Evolutionary conservation across 2,329 filamentous ascomycete species (phyloP).

Genomic region (Teratosphaeria nubilosa): DNA sequence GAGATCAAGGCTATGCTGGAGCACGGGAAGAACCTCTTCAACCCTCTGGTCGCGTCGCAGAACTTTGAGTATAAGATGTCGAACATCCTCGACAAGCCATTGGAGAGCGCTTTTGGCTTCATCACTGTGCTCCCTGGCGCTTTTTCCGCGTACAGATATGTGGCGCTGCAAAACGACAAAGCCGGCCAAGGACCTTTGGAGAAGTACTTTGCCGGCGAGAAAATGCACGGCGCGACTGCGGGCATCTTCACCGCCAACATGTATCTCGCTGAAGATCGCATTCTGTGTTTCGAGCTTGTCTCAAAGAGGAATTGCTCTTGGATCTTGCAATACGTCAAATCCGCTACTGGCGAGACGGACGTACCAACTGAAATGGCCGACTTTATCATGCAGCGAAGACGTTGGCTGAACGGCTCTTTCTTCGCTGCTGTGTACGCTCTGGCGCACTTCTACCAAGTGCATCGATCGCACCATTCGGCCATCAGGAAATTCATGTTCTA

Average conservation of each 20-base stretch:
- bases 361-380: slow-evolving; percentile 91
- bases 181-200: slow-evolving; percentile 84
- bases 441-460: slow-evolving; percentile 91
- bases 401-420: slow-evolving; percentile 97
- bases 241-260: slow-evolving; percentile 98
- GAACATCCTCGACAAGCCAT: slow-evolving; percentile 94
- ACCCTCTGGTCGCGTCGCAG: slow-evolving; percentile 88
- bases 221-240: slow-evolving; percentile 83
- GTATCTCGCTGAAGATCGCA: slow-evolving; percentile 98
- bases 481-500: slow-evolving; percentile 82
- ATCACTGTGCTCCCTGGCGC: slow-evolving; percentile 94
- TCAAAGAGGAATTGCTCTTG: slow-evolving; percentile 95
- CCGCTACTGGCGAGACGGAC: slow-evolving; percentile 90
- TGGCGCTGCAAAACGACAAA: slow-evolving; percentile 94
- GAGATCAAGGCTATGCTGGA: slow-evolving; percentile 98
- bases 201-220: slow-evolving; percentile 95
- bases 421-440: slow-evolving; percentile 95
- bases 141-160: slow-evolving; percentile 94
- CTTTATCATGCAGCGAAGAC: slow-evolving; percentile 86
- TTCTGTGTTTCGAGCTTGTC: slow-evolving; percentile 95
- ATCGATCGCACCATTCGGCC: slow-evolving; percentile 81
- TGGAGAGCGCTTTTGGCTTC: slow-evolving; percentile 96
- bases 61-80: slow-evolving; percentile 99
- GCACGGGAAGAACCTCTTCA: slow-evolving; percentile 76
- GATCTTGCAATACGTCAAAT: slow-evolving; percentile 98